phyloP scores from a whole-genome alignment of 2,329 filamentous ascomycete genomes.

The Cladosporium sp. region DNA sequence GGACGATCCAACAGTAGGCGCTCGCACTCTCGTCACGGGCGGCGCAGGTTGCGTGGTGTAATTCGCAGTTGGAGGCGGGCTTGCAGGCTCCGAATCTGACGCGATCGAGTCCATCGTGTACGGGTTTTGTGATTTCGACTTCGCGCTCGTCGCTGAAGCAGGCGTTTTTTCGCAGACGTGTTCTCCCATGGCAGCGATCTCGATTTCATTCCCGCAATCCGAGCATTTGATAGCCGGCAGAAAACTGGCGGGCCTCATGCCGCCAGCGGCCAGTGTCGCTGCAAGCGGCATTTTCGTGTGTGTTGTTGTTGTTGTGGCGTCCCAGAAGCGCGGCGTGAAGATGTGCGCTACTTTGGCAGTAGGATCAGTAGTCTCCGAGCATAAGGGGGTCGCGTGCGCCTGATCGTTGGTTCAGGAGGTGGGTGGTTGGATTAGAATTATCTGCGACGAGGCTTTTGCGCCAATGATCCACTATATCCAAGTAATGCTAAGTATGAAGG shows the following conservation, averaged over 20 bases:
- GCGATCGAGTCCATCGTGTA: not conserved
- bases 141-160: constrained; percentile 16
- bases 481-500: constrained; percentile 1
- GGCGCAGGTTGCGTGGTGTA: constrained; percentile 6
- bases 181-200: constrained; percentile 80
- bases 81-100: not conserved
- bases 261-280: constrained; percentile 19
- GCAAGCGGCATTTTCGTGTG: constrained; percentile 23
- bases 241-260: constrained; percentile 58
- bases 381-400: constrained; percentile 5
- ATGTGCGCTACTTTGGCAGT: constrained; percentile 2
- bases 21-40: constrained; percentile 8
- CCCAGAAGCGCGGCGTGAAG: constrained; percentile 1
- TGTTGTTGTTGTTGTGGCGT: not conserved
- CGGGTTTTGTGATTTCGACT: not conserved
- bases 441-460: constrained; percentile 2
- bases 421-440: constrained; percentile 10
- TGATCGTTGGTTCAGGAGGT: constrained; percentile 4
- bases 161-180: constrained; percentile 55
- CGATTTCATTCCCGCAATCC: constrained; percentile 67
- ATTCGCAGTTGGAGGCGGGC: not conserved
- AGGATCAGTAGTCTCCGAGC: not conserved
- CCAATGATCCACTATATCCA: constrained; percentile 4
- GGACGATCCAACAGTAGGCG: constrained; percentile 2
- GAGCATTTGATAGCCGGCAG: constrained; percentile 86